phyloP scores from a whole-genome alignment of 257 asterid genomes.

The Eucommia ulmoides region DNA sequence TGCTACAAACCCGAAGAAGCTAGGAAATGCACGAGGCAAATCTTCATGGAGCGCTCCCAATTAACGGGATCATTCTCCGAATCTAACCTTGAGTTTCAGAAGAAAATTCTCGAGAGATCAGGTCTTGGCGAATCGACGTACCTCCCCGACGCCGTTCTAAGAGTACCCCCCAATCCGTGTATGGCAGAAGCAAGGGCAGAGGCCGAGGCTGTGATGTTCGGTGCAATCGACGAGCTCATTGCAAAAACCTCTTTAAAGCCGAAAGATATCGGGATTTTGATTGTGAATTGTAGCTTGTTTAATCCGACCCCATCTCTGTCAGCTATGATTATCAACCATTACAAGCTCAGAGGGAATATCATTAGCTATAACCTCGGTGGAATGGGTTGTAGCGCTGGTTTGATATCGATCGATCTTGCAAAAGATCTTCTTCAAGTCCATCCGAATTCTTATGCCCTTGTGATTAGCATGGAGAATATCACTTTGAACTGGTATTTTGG shows the following conservation, averaged over 20 bases:
- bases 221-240: slow-evolving; percentile 69
- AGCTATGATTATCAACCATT: slow-evolving; percentile 66
- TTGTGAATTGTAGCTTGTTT: slow-evolving; percentile 75
- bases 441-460: slow-evolving; percentile 64
- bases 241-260: slow-evolving; percentile 53
- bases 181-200: slow-evolving; percentile 72
- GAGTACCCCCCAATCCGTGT: slow-evolving; percentile 65
- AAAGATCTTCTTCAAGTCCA: slow-evolving; percentile 73
- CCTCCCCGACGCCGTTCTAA: slow-evolving; percentile 57
- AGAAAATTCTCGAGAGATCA: slow-evolving; percentile 67
- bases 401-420: slow-evolving; percentile 71
- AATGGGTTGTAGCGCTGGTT: slow-evolving; percentile 87
- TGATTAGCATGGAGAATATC: slow-evolving; percentile 73
- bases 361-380: slow-evolving; percentile 69
- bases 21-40: slow-evolving; percentile 56
- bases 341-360: slow-evolving; percentile 65
- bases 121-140: slow-evolving; percentile 74
- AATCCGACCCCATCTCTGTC: slow-evolving; percentile 86
- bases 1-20: slow-evolving; percentile 64
- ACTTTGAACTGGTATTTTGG: slow-evolving; percentile 81
- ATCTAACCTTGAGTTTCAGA: slow-evolving; percentile 49
- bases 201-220: slow-evolving; percentile 73
- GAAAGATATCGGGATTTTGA: slow-evolving; percentile 68
- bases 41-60: slow-evolving; percentile 47
- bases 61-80: slow-evolving; percentile 38